Base-by-base conservation (phyloP, 176 grass and related monocot genomes). In the Hsuehochloa calcarea region DNA sequence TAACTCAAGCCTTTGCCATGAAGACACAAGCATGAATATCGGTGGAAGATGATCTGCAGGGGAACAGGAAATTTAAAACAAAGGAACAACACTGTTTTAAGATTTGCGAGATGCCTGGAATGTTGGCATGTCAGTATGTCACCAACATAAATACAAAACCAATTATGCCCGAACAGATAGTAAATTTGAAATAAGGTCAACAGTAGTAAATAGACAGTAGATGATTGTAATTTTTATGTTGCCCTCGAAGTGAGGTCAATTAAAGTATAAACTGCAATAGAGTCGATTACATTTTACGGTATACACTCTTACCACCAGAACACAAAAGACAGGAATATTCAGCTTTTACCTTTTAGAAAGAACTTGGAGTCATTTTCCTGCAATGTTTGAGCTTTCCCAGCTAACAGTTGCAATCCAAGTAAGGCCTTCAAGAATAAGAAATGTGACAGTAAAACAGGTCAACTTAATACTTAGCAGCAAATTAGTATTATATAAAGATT, bases 1-100 rank as follows among this genome's bases (percentile, higher is more conserved):
- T 84, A 98, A 70, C 84, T 98, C 93, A 61, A 95, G 80, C 77
- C 84, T 93, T 95, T 95, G 96, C 96, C 93, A 95, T 78, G 91
- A 88, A 85, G 82, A 87, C 38, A 95, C 58, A 82, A 98, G 88
- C 70, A 82, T 58, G 78, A 95, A 98, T 88, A 98, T 78, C 20
- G 80, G 89, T 67, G 83, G 80, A 69, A 98, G 85, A 78, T 93
- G 83, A 82, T 89, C 93, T 98, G 89, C 56, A 22, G 49, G 14
- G 17, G 38, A 43, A 87, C 83, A 85, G 17, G 54, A 40, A 4
- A 68, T 68, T 38, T 65, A 39, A 52, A 44, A 68, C 3, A 38
- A 41, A 47, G 8, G 10, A 38, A 76, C 6, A 35, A 25, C 43
- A 22, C 6, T 75, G n/a, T 19, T 87, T 72, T 65, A 76, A 78